Evolutionary conservation across 192 early-diverging fungal genomes (phyloP).

Genomic region (Coemansia sp.): DNA sequence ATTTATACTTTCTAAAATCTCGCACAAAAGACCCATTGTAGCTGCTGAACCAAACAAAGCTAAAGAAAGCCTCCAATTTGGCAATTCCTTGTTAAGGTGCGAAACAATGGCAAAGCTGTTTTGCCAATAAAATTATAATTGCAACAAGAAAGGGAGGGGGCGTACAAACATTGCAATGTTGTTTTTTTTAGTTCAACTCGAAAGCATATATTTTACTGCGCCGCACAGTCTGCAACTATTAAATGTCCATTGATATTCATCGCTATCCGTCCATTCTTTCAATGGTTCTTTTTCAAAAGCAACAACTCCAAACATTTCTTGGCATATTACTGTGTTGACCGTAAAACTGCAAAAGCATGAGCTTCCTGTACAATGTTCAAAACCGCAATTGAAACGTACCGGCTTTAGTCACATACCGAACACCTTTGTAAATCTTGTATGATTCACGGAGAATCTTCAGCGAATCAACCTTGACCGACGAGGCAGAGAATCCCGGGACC

Average conservation of each 20-base stretch:
- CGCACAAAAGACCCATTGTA: neutral
- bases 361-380: neutral
- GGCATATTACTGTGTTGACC: too few relatives aligned
- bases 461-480: slow-evolving; percentile 43
- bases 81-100: neutral
- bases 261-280: too few relatives aligned
- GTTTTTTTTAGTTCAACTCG: too few relatives aligned
- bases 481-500: slow-evolving; percentile 36
- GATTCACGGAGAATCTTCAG: slow-evolving; percentile 38
- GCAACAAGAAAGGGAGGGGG: neutral
- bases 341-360: too few relatives aligned
- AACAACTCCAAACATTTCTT: too few relatives aligned
- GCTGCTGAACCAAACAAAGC: neutral
- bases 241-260: too few relatives aligned
- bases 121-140: neutral
- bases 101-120: neutral
- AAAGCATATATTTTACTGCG: too few relatives aligned
- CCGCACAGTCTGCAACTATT: too few relatives aligned
- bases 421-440: slow-evolving; percentile 48
- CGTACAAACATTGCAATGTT: neutral
- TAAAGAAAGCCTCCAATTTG: neutral
- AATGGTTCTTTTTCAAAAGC: too few relatives aligned
- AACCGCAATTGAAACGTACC: slow-evolving; percentile 43
- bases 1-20: too few relatives aligned
- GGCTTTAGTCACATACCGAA: slow-evolving; percentile 36